A percentile compares a stretch with the other conserved stretches of the same genome.
Evolutionary conservation across 306 rosid species (phyloP).

Genomic region (Inga laurina): DNA sequence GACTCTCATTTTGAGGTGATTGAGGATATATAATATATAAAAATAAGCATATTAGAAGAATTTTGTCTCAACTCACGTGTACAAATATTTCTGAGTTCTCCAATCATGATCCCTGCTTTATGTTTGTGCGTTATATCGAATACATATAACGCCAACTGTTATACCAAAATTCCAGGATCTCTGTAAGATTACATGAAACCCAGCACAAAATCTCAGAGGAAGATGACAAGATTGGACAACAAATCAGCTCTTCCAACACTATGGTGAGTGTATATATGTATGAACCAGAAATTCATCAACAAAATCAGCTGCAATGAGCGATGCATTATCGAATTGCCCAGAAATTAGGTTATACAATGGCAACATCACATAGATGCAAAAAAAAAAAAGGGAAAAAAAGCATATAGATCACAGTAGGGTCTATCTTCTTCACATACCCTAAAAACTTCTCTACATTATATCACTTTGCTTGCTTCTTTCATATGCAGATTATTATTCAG

Average conservation of each 20-base stretch:
- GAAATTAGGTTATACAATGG: slow-evolving; percentile 44
- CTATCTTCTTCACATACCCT: slow-evolving; percentile 41
- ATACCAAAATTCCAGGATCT: background rate
- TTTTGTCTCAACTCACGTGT: too few relatives aligned
- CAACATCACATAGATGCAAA: slow-evolving; percentile 25
- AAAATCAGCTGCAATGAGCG: slow-evolving; percentile 39
- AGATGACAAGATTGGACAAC: background rate
- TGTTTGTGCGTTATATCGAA: background rate
- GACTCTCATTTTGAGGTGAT: background rate
- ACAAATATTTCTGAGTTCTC: too few relatives aligned
- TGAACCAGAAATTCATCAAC: slow-evolving; percentile 10
- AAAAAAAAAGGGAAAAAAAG: slow-evolving; percentile 13
- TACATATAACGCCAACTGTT: background rate
- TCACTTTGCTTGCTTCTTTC: background rate
- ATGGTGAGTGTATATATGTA: slow-evolving; percentile 1
- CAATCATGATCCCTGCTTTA: too few relatives aligned
- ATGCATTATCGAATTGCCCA: slow-evolving; percentile 35
- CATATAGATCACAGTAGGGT: slow-evolving; percentile 30
- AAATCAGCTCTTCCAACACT: slow-evolving; percentile 11
- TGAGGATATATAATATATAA: too few relatives aligned
- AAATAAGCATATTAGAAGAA: too few relatives aligned
- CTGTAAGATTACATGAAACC: background rate
- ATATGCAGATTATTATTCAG: slow-evolving; percentile 33
- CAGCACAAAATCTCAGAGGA: background rate
- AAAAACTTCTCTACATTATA: slow-evolving; percentile 42